Evolutionary conservation across 1,139 yeast species (phyloP).

Genomic region (Meyerozyma sp.): DNA sequence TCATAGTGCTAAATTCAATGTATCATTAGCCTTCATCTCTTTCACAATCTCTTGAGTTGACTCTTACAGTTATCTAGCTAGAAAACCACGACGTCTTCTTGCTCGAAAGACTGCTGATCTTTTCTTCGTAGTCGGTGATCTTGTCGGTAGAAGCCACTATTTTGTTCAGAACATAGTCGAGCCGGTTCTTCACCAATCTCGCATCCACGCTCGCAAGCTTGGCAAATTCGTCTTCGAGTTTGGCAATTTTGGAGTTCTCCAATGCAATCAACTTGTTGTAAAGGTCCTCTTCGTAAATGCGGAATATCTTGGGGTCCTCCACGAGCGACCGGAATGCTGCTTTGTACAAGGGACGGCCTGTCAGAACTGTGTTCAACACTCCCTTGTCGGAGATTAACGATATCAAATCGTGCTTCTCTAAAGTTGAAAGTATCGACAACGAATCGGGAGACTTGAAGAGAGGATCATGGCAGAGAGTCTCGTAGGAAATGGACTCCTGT

Average conservation of each 20-base stretch:
- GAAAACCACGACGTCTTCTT: not conserved
- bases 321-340: conserved; percentile 74
- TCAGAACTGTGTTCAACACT: conserved; percentile 55
- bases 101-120: conserved; percentile 13
- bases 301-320: conserved; percentile 50
- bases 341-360: conserved; percentile 80
- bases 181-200: conserved; percentile 49
- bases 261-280: conserved; percentile 47
- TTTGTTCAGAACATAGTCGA: conserved; percentile 61
- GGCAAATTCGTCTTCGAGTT: conserved; percentile 68
- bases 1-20: not conserved
- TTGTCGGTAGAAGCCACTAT: conserved; percentile 51
- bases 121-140: conserved; percentile 37
- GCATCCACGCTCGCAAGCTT: conserved; percentile 46
- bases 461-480: conserved; percentile 53
- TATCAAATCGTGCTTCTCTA: conserved; percentile 78
- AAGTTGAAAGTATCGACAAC: conserved; percentile 49
- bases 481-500: conserved; percentile 39
- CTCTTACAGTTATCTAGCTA: too few relatives aligned
- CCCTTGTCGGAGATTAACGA: conserved; percentile 71
- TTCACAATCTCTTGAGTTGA: too few relatives aligned
- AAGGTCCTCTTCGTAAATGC: conserved; percentile 61
- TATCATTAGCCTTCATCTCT: not conserved
- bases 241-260: conserved; percentile 61
- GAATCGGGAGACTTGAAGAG: conserved; percentile 59